Evolutionary conservation across 129 eudicot species (phyloP).

Genomic region (Lactuca saligna): DNA sequence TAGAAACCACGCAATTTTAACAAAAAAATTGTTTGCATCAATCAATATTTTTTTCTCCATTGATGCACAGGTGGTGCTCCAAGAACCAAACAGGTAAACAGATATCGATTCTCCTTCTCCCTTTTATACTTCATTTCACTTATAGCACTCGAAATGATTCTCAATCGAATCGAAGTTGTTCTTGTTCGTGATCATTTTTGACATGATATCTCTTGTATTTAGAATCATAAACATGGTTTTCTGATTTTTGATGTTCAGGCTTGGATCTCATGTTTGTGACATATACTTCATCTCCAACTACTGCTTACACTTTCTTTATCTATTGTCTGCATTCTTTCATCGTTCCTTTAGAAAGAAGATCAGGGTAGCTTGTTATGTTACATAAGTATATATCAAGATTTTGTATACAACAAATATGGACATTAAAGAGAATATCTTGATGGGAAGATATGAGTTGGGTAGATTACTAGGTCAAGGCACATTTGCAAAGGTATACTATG

Average conservation of each 20-base stretch:
- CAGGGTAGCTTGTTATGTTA: neutral
- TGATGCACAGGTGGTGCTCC: slow-evolving; percentile 19
- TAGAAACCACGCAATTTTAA: slow-evolving; percentile 7
- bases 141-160: neutral
- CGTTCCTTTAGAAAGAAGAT: slow-evolving; percentile 15
- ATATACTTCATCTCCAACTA: slow-evolving; percentile 3
- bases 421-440: slow-evolving; percentile 43
- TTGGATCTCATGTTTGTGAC: slow-evolving; percentile 13
- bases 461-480: slow-evolving; percentile 89
- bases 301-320: slow-evolving; percentile 9
- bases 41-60: slow-evolving; percentile 24
- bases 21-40: neutral
- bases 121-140: slow-evolving; percentile 9
- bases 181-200: neutral
- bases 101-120: slow-evolving; percentile 5
- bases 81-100: slow-evolving; percentile 24
- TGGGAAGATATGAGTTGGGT: slow-evolving; percentile 78
- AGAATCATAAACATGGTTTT: slow-evolving; percentile 15
- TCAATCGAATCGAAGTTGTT: neutral
- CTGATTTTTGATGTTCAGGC: slow-evolving; percentile 24
- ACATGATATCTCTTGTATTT: neutral
- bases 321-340: slow-evolving; percentile 24
- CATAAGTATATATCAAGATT: slow-evolving; percentile 1
- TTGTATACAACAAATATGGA: slow-evolving; percentile 42
- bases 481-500: slow-evolving; percentile 80